These are phyloP conservation scores for Lepiota brunneoincarnata DNA, from an alignment of 768 basidiomycete species.

Conservation along the genomic window DNA sequence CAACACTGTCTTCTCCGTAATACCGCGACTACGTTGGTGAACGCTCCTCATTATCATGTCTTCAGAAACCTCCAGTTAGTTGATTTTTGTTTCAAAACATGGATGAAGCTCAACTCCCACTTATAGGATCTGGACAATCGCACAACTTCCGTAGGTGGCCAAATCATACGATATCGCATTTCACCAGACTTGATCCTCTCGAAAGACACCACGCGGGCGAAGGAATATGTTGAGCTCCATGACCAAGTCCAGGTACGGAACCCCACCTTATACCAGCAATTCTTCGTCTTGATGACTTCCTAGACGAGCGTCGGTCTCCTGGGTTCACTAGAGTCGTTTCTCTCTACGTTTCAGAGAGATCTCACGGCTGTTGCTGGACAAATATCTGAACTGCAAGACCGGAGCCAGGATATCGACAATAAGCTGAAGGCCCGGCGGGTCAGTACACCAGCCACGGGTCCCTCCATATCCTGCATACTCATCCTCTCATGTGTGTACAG, in stretches of 20 bases:
- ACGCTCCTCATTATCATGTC: neutral
- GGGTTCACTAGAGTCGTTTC: slow-evolving; percentile 84
- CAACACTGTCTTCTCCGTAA: neutral
- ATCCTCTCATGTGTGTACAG: slow-evolving; percentile 37
- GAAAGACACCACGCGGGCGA: slow-evolving; percentile 25
- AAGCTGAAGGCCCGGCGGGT: slow-evolving; percentile 84
- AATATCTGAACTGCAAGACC: slow-evolving; percentile 88
- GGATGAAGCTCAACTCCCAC: neutral
- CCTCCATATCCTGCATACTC: neutral
- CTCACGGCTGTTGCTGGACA: slow-evolving; percentile 94
- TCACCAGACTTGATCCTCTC: neutral
- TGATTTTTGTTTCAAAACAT: neutral
- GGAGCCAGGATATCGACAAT: slow-evolving; percentile 88
- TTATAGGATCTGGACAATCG: neutral
- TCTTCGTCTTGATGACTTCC: slow-evolving; percentile 2
- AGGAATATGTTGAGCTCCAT: slow-evolving; percentile 85
- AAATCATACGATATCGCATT: neutral
- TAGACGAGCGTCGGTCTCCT: slow-evolving; percentile 87
- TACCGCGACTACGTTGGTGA: neutral
- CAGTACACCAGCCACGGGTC: slow-evolving; percentile 22
- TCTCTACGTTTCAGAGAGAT: slow-evolving; percentile 95
- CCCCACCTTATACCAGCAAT: neutral
- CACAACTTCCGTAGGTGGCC: slow-evolving; percentile 26
- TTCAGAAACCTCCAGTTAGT: slow-evolving; percentile 2
- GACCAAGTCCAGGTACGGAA: slow-evolving; percentile 77